phyloP scores from a whole-genome alignment of 306 rosid species.

The Dryas octopetala region DNA sequence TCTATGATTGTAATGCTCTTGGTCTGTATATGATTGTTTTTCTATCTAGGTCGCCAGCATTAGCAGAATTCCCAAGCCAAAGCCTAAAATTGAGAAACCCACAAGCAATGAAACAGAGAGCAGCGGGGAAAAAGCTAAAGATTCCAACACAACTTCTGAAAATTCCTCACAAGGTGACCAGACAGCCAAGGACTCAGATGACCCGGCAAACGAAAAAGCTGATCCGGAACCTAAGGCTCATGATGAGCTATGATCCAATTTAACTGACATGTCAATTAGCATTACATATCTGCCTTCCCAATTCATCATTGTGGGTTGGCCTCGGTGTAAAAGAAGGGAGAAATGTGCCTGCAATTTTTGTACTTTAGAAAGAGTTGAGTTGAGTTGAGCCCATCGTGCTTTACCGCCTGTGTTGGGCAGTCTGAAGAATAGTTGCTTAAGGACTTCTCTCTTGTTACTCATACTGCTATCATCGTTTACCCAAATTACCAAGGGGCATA shows the following conservation, averaged over 20 bases:
- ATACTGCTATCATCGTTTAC: background rate
- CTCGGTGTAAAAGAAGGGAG: slow-evolving; percentile 9
- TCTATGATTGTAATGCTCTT: slow-evolving; percentile 7
- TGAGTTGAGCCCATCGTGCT: slow-evolving; percentile 31
- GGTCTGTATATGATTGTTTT: background rate
- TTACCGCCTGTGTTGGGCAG: background rate
- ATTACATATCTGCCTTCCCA: slow-evolving; percentile 35
- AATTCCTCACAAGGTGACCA: slow-evolving; percentile 37
- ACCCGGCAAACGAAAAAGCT: slow-evolving; percentile 32
- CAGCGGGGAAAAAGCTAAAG: slow-evolving; percentile 36
- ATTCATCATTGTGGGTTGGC: slow-evolving; percentile 26
- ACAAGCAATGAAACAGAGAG: slow-evolving; percentile 58
- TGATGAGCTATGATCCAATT: slow-evolving; percentile 68
- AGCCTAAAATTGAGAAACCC: slow-evolving; percentile 74
- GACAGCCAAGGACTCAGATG: slow-evolving; percentile 38
- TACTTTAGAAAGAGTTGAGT: slow-evolving; percentile 22
- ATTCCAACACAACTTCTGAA: slow-evolving; percentile 46
- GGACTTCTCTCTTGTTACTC: background rate
- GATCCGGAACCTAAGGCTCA: slow-evolving; percentile 40
- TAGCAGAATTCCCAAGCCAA: slow-evolving; percentile 85
- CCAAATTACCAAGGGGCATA: background rate
- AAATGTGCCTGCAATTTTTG: slow-evolving; percentile 21
- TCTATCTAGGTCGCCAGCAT: slow-evolving; percentile 54
- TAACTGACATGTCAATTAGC: slow-evolving; percentile 26
- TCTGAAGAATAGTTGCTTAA: background rate